Evolutionary conservation across 371 early-diverging fungal species (phyloP), one percentile per base, ranked within the genome.

Genomic region (Chytridium lagenaria): DNA sequence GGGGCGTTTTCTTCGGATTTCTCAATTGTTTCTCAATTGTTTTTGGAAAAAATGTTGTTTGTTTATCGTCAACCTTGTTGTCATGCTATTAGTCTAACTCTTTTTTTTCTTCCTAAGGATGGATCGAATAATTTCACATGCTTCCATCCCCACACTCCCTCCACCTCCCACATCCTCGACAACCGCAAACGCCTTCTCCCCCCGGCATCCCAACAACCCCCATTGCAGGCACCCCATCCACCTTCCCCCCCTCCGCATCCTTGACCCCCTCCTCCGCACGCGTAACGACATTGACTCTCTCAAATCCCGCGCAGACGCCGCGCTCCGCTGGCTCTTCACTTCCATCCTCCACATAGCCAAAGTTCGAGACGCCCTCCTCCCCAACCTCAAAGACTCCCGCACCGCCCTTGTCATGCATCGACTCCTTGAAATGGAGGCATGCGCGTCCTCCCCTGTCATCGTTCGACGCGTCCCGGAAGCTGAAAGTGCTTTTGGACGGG

Each of bases 81-180:
- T 49, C 10, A 49, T 49, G 7, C 30, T 23, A 10, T 26, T 16
- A 26, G 57, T 55, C 30, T 55, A 55, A 55, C 57, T 10, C 57
- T 55, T 44, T 44, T 44, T 44, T 44, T 44, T 44, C 19, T 44
- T 44, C 19, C 19, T 44, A 7, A 55, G 57, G 26, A 55, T 55
- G 57, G 57, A 55, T 7, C 57, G 57, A 7, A 55, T 55, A 7
- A 55, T 55, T 23, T 55, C 57, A 5, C 57, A 55, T 23, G 5
- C 22, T 30, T 15, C 30, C 10, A 55, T 55, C 30, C 57, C 57
- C 57, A 55, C 57, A 7, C 57, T 30, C 22, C 57, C 57, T 15
- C 26, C 57, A 16, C 26, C 57, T 55, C 57, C 57, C 7, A 44
- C n/a, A n/a, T n/a, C n/a, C n/a, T n/a, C n/a, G n/a, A n/a, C n/a